A percentile compares a stretch with the other conserved stretches of the same genome.
phyloP scores from a whole-genome alignment of 352 stramenopile genomes.

The Hyaloperonospora brassicae region DNA sequence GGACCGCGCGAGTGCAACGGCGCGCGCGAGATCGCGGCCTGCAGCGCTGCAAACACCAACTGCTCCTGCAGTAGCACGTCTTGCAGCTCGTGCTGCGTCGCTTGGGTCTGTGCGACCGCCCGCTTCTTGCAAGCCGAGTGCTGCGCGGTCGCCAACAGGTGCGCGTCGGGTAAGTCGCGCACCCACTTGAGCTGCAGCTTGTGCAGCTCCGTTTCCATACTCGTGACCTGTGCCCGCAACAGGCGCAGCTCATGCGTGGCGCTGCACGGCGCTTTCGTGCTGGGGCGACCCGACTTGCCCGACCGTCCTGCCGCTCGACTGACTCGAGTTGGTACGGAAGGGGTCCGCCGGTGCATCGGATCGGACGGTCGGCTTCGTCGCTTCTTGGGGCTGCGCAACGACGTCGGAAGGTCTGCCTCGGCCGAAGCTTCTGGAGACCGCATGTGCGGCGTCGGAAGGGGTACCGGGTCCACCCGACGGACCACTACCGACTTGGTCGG shows the following conservation, averaged over 20 bases:
- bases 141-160: conserved; percentile 12
- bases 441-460: too few relatives aligned
- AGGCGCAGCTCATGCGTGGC: conserved; percentile 25
- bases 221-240: conserved; percentile 19
- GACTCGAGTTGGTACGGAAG: too few relatives aligned
- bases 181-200: conserved; percentile 19
- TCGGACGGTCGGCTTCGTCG: too few relatives aligned
- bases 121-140: conserved; percentile 20
- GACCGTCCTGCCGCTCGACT: too few relatives aligned
- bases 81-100: conserved; percentile 15
- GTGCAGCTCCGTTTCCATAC: conserved; percentile 26
- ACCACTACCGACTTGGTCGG: too few relatives aligned
- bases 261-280: background rate
- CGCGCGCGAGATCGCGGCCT: conserved; percentile 19
- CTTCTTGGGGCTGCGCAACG: too few relatives aligned
- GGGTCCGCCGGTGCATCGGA: too few relatives aligned
- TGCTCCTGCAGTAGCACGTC: conserved; percentile 29
- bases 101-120: conserved; percentile 9
- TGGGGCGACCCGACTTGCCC: too few relatives aligned
- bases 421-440: too few relatives aligned
- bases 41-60: conserved; percentile 27
- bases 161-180: conserved; percentile 16
- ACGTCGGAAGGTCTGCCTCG: too few relatives aligned
- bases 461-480: too few relatives aligned
- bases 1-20: conserved; percentile 22